Evolutionary conservation across 805 yeast species (phyloP).

Genomic region (Hemisphaericaspora nanyangensis): DNA sequence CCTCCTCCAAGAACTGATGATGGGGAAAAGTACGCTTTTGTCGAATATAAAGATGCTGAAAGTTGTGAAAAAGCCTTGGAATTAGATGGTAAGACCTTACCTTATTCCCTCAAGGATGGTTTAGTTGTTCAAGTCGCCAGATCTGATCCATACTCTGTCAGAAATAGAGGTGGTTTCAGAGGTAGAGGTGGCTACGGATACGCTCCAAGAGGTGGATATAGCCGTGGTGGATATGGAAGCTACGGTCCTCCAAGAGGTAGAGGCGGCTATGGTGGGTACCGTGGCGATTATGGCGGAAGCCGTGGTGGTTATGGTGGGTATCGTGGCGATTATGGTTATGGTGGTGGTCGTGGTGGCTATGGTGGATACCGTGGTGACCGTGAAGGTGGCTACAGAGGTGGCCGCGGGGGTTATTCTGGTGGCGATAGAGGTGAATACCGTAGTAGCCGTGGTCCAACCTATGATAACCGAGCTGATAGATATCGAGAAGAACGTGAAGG

Average conservation of each 20-base stretch:
- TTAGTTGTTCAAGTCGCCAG: conserved; percentile 54
- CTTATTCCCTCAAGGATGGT: conserved; percentile 37
- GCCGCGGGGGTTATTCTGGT: conserved; percentile 9
- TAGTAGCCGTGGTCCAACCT: conserved; percentile 14
- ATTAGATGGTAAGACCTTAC: conserved; percentile 42
- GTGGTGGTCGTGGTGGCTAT: conserved; percentile 13
- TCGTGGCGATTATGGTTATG: conserved; percentile 16
- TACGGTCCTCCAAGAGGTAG: too few relatives aligned
- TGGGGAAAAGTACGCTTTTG: conserved; percentile 61
- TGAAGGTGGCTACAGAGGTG: conserved; percentile 11
- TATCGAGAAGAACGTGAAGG: conserved; percentile 12
- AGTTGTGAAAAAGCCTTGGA: conserved; percentile 54
- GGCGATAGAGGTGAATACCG: conserved; percentile 6
- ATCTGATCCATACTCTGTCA: conserved; percentile 46
- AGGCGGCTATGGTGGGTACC: conserved; percentile 17
- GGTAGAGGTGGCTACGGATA: conserved; percentile 29
- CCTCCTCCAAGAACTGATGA: conserved; percentile 61
- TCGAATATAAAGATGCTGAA: conserved; percentile 49
- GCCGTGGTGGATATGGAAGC: conserved; percentile 19
- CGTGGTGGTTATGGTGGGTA: conserved; percentile 9
- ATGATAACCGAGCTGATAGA: conserved; percentile 16
- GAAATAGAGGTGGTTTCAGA: conserved; percentile 28
- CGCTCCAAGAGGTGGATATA: conserved; percentile 14
- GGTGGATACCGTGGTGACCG: conserved; percentile 10
- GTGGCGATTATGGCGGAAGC: conserved; percentile 15